These are phyloP conservation scores for Colletotrichum aenigma DNA, from an alignment of 2,329 filamentous ascomycete species.

Conservation along the genomic window DNA sequence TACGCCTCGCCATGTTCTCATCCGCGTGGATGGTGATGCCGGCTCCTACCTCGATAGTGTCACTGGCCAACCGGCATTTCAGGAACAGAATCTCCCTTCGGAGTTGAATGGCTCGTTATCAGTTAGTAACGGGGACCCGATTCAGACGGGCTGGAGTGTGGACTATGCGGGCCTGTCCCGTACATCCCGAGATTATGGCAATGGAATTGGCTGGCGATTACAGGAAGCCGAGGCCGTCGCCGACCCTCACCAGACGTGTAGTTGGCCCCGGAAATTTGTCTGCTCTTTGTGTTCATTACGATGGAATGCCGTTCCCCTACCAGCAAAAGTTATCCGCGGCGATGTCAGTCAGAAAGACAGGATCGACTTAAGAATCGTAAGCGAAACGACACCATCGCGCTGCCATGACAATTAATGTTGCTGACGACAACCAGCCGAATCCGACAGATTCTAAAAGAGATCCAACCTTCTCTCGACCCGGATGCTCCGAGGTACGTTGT, in stretches of 20 bases:
- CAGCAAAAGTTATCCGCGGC: conserved; percentile 10
- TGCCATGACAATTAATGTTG: background rate
- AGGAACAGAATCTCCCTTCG: background rate
- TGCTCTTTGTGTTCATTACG: conserved; percentile 16
- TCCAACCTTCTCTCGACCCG: conserved; percentile 11
- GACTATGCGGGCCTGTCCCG: conserved; percentile 14
- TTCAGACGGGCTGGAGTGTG: conserved; percentile 14
- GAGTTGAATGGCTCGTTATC: conserved; percentile 1
- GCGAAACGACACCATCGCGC: background rate
- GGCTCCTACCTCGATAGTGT: conserved; percentile 1
- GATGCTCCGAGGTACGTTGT: conserved; percentile 14
- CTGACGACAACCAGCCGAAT: conserved; percentile 5
- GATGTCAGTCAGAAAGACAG: conserved; percentile 16
- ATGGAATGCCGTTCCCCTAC: conserved; percentile 17
- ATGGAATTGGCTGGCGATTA: conserved; percentile 12
- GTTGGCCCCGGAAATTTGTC: conserved; percentile 10
- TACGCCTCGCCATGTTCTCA: conserved; percentile 12
- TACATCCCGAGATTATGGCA: background rate
- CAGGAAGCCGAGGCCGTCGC: conserved; percentile 18
- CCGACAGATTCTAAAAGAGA: conserved; percentile 1
- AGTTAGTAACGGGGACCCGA: conserved; percentile 3
- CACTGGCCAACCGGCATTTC: background rate
- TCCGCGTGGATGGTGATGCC: conserved; percentile 11
- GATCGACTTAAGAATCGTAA: conserved; percentile 10
- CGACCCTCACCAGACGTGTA: background rate